phyloP scores from a whole-genome alignment of 176 grass and related monocot genomes.

The Carex kokanica region DNA sequence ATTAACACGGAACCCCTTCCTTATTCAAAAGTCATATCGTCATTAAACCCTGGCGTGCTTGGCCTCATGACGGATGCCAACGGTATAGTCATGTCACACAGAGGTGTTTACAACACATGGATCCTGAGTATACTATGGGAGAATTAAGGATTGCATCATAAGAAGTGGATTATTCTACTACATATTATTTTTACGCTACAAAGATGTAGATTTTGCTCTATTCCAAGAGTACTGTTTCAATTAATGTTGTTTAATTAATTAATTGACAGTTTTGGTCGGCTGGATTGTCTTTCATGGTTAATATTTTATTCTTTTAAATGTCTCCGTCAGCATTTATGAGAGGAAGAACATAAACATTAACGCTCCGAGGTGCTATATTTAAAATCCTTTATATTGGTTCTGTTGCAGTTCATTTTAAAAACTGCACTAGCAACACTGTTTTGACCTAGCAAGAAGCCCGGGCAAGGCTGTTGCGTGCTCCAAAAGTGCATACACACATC shows the following conservation, averaged over 20 bases:
- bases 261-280: not conserved
- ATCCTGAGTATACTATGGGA: conserved; percentile 52
- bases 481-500: conserved; percentile 73
- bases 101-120: conserved; percentile 58
- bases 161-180: not conserved
- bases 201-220: not conserved
- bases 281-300: not conserved
- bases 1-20: conserved; percentile 32
- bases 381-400: not conserved
- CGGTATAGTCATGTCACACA: conserved; percentile 64
- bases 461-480: conserved; percentile 79
- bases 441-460: conserved; percentile 74
- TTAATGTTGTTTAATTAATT: not conserved
- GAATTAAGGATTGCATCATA: not conserved
- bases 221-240: not conserved
- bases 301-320: conserved; percentile 8
- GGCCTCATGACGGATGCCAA: conserved; percentile 66
- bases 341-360: not conserved
- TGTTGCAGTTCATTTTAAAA: conserved; percentile 73
- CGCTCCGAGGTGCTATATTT: not conserved
- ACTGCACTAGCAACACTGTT: conserved; percentile 42
- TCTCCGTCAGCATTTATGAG: not conserved
- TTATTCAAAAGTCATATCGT: conserved; percentile 46
- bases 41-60: conserved; percentile 45
- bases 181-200: not conserved